Percentiles rank a stretch among this genome's conserved stretches.
These are phyloP conservation scores for Aspergillus hancockii DNA, from an alignment of 495 filamentous ascomycete species.

Conservation along the genomic window DNA sequence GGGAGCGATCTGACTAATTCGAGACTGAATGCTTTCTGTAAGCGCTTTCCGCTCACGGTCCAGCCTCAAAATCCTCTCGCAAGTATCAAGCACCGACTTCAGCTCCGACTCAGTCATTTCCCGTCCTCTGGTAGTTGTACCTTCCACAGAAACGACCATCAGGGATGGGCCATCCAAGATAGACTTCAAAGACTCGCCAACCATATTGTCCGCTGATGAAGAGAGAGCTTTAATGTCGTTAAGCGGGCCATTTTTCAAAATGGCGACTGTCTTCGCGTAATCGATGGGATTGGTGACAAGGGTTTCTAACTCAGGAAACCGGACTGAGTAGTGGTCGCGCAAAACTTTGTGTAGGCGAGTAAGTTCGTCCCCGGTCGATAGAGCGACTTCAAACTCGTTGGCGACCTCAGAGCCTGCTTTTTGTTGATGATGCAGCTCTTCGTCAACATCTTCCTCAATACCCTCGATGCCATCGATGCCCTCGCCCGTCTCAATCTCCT, in stretches of 20 bases:
- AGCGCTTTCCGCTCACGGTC: constrained; percentile 85
- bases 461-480: constrained; percentile 23
- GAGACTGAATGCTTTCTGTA: constrained; percentile 94
- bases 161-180: constrained; percentile 85
- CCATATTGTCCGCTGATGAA: constrained; percentile 70
- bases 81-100: constrained; percentile 71
- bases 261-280: constrained; percentile 93
- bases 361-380: constrained; percentile 87
- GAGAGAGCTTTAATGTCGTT: constrained; percentile 79
- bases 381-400: constrained; percentile 91
- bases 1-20: constrained; percentile 94
- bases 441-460: constrained; percentile 25
- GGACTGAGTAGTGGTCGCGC: constrained; percentile 88
- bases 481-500: constrained; percentile 33
- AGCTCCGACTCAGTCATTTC: constrained; percentile 75
- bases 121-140: constrained; percentile 81
- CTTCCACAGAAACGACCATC: constrained; percentile 96
- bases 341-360: constrained; percentile 93
- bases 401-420: constrained; percentile 41
- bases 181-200: constrained; percentile 70
- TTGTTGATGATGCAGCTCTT: constrained; percentile 22
- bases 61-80: constrained; percentile 82
- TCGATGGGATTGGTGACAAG: constrained; percentile 89
- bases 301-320: constrained; percentile 95
- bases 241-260: constrained; percentile 90